Percentiles rank a stretch among this genome's conserved stretches.
phyloP scores from a whole-genome alignment of 139 green algal species.

The Chlamydomonas eustigma region DNA sequence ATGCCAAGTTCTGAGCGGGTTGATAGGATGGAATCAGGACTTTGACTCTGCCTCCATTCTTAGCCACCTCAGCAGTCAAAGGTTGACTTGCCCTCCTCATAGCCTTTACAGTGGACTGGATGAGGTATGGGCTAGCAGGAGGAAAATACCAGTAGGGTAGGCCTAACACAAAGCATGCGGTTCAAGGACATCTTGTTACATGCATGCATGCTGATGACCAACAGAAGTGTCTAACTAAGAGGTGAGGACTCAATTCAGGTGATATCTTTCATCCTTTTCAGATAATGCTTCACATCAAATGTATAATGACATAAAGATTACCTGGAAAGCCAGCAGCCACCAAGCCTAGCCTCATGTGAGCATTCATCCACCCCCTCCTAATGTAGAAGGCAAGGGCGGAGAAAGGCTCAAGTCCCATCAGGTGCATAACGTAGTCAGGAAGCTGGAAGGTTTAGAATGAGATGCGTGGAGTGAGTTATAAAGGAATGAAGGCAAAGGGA shows the following conservation, averaged over 20 bases:
- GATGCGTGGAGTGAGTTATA: no score
- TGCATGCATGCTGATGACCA: no score
- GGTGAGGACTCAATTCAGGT: no score
- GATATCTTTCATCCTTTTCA: no score
- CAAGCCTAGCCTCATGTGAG: not conserved
- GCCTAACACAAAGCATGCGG: not conserved
- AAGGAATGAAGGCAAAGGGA: no score
- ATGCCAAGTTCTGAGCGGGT: not conserved
- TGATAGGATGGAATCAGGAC: not conserved
- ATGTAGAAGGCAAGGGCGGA: not conserved
- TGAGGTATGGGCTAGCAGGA: not conserved
- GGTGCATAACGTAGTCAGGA: not conserved
- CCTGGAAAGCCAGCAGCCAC: not conserved
- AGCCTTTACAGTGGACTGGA: not conserved
- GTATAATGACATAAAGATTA: no score
- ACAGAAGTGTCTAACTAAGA: no score
- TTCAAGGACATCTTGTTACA: not conserved
- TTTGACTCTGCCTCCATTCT: not conserved
- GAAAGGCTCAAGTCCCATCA: not conserved
- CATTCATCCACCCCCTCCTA: not conserved
- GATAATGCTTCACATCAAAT: no score
- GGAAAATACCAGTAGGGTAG: not conserved
- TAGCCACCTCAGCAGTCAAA: not conserved
- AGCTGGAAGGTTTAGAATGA: not conserved
- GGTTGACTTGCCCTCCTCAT: not conserved